Evolutionary conservation across 164 flowering plant genomes (phyloP), one percentile per base, ranked within the genome.

Genomic region (Tetracentron sinense): DNA sequence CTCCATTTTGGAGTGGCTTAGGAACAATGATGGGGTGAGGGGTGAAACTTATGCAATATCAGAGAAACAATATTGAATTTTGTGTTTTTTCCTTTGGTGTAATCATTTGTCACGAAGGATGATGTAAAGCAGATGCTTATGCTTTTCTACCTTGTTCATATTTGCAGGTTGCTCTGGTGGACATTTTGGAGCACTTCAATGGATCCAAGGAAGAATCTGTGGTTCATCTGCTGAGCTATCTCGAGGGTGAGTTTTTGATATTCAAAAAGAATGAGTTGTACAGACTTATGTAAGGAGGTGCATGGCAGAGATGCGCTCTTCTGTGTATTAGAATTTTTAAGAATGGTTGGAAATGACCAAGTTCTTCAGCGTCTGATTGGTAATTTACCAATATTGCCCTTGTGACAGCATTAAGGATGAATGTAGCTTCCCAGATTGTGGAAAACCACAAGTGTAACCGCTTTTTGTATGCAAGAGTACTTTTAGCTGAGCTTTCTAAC

Each of bases 221-320:
- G 46, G 22, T 75, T 19, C 60, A 69, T 58, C 28, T 81, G 54
- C 61, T 85, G 54, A 68, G 61, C 46, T 22, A 21, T 52, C 83
- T 85, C 4, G 89, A 85, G 72, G 60, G 74, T 44, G 86, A 82
- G 26, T 81, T 85, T 62, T n/a, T 76, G 31, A 62, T 85, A 52
- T 85, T 63, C 59, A 81, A 57, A 54, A 85, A 81, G 75, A 78
- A 81, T 52, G 60, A 72, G 60, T 5, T 78, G 35, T 82, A 81
- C 56, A 74, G 23, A 63, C 68, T 79, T 25, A 35, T 84, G 80
- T 84, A 68, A 72, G 42, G n/a, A 11, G 21, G n/a, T n/a, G n/a
- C n/a, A n/a, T n/a, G n/a, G n/a, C n/a, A n/a, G n/a, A n/a, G n/a
- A n/a, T n/a, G n/a, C n/a, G n/a, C n/a, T n/a, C n/a, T n/a, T n/a